A percentile compares a stretch with the other conserved stretches of the same genome.
These are phyloP conservation scores for Rubia occidens DNA, from an alignment of 305 asterid genomes.

Conservation along the genomic window DNA sequence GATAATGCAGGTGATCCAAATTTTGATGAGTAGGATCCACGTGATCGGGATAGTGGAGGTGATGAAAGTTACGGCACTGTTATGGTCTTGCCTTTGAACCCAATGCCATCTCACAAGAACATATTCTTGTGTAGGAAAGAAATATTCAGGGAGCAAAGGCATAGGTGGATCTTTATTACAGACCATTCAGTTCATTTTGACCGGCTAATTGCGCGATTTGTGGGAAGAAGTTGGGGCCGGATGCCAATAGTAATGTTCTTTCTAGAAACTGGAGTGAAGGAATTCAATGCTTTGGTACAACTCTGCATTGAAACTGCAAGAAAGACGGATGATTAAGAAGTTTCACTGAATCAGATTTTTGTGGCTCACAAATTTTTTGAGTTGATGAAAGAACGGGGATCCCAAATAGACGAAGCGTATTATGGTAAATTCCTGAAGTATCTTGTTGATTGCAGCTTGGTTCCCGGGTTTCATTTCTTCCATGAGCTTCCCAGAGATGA, in stretches of 20 bases:
- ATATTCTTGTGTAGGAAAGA: constrained; percentile 43
- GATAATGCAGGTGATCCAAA: constrained; percentile 39
- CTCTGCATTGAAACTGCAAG: constrained; percentile 53
- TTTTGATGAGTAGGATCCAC: constrained; percentile 31
- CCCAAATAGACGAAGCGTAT: constrained; percentile 48
- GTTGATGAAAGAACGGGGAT: constrained; percentile 50
- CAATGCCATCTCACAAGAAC: constrained; percentile 19
- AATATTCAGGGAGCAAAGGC: constrained; percentile 48
- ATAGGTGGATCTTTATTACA: constrained; percentile 37
- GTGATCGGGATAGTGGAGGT: constrained; percentile 9
- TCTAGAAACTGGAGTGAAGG: constrained; percentile 52
- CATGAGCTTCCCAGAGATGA: constrained; percentile 43
- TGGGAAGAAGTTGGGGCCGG: constrained; percentile 52
- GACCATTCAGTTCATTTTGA: constrained; percentile 26
- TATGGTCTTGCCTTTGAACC: constrained; percentile 37
- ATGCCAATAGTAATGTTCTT: constrained; percentile 37
- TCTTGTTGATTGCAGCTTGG: constrained; percentile 58
- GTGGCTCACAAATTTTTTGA: constrained; percentile 49
- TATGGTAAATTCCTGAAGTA: constrained; percentile 59
- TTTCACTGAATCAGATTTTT: constrained; percentile 40
- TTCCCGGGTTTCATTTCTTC: constrained; percentile 51
- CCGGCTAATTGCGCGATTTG: constrained; percentile 38
- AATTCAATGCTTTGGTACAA: constrained; percentile 41
- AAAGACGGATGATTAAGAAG: constrained; percentile 51
- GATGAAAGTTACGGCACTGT: constrained; percentile 10